Evolutionary conservation across 108 stramenopile genomes (phyloP).

Genomic region (Skeletonema tropicum): DNA sequence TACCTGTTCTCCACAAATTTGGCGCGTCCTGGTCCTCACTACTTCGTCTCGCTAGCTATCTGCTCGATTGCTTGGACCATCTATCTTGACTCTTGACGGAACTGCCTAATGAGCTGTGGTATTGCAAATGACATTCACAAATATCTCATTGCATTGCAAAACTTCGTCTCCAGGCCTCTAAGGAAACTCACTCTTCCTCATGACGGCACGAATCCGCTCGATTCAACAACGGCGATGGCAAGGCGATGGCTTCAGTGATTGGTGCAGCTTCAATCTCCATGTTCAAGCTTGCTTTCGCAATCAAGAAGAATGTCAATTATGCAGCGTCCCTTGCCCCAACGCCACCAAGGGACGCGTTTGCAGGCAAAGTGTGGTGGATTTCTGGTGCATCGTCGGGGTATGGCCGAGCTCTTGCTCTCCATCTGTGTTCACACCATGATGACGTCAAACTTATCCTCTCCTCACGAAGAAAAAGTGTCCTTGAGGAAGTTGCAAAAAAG

Average conservation of each 20-base stretch:
- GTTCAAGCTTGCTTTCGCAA: not conserved
- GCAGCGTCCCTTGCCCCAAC: not conserved
- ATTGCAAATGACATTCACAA: not conserved
- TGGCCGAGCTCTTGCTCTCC: constrained; percentile 12
- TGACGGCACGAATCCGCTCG: not conserved
- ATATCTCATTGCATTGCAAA: not conserved
- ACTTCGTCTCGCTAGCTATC: too few relatives aligned
- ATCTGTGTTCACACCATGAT: constrained; percentile 9
- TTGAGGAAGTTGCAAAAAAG: constrained; percentile 3
- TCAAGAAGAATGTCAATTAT: not conserved
- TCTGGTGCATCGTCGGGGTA: constrained; percentile 14
- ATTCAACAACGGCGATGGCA: too few relatives aligned
- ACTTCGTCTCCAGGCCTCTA: not conserved
- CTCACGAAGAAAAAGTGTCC: constrained; percentile 2
- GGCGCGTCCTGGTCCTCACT: too few relatives aligned
- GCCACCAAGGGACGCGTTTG: constrained; percentile 10
- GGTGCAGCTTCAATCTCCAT: not conserved
- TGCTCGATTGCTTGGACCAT: too few relatives aligned
- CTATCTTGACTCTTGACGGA: too few relatives aligned
- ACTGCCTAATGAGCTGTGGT: not conserved
- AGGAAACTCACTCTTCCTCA: not conserved
- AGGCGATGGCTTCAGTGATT: not conserved
- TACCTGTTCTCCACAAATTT: too few relatives aligned
- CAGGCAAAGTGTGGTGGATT: constrained; percentile 13
- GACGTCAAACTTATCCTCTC: constrained; percentile 12